Percentiles rank a stretch among this genome's conserved stretches.
phyloP scores from a whole-genome alignment of 2,329 filamentous ascomycete genomes.

The Dactylellina sp. region DNA sequence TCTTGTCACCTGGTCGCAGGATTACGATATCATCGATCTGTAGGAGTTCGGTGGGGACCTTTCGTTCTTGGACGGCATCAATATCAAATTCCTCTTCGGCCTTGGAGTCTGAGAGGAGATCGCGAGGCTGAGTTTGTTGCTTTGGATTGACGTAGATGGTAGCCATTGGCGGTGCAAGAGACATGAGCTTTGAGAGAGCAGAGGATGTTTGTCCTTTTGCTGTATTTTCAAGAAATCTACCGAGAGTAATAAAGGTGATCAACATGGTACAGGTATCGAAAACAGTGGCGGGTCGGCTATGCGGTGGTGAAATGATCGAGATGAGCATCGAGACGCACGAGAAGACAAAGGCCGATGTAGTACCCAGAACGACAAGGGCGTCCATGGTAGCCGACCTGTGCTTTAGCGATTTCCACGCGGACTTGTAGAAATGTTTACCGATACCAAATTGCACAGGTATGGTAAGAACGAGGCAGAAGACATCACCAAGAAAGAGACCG shows the following conservation, averaged over 20 bases:
- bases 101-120: slow-evolving; percentile 62
- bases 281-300: slow-evolving; percentile 84
- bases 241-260: slow-evolving; percentile 92
- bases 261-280: slow-evolving; percentile 99
- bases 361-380: slow-evolving; percentile 91
- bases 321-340: slow-evolving; percentile 88
- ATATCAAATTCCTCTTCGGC: slow-evolving; percentile 63
- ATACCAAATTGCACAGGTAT: slow-evolving; percentile 97
- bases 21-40: slow-evolving; percentile 94
- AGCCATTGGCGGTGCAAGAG: slow-evolving; percentile 92
- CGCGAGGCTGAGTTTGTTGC: slow-evolving; percentile 71
- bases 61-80: slow-evolving; percentile 73
- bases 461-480: slow-evolving; percentile 84
- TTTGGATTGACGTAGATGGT: slow-evolving; percentile 95
- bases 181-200: slow-evolving; percentile 93
- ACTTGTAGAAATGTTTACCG: slow-evolving; percentile 90
- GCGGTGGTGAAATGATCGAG: slow-evolving; percentile 78
- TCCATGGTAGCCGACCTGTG: slow-evolving; percentile 97
- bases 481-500: slow-evolving; percentile 87
- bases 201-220: slow-evolving; percentile 97
- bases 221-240: slow-evolving; percentile 90
- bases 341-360: slow-evolving; percentile 95
- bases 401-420: slow-evolving; percentile 91
- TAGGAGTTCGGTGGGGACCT: slow-evolving; percentile 93
- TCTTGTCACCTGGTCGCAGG: slow-evolving; percentile 93